phyloP scores from a whole-genome alignment of 805 yeast genomes.

The Suhomyces tanzawaensis region DNA sequence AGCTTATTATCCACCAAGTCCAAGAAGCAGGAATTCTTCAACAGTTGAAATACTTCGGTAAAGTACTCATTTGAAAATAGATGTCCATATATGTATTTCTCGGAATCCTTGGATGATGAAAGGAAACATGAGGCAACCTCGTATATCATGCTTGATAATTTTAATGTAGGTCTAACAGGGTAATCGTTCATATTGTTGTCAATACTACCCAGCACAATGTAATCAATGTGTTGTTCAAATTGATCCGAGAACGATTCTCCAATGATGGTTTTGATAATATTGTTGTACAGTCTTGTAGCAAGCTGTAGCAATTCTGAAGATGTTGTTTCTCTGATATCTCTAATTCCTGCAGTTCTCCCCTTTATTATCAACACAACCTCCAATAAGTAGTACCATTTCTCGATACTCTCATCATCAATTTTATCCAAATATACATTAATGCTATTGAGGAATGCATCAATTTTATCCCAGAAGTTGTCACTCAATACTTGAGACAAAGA shows the following conservation, averaged over 20 bases:
- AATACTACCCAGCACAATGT: neutral
- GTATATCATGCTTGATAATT: conserved; percentile 18
- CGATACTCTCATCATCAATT: neutral
- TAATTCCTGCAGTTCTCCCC: neutral
- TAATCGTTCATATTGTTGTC: neutral
- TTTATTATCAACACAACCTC: conserved; percentile 9
- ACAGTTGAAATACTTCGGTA: conserved; percentile 16
- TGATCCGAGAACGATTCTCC: neutral
- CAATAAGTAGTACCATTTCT: conserved; percentile 13
- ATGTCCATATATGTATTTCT: conserved; percentile 13
- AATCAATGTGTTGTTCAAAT: neutral
- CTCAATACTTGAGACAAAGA: conserved; percentile 9
- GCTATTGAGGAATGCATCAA: conserved; percentile 1
- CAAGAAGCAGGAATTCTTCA: conserved; percentile 33
- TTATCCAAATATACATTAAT: neutral
- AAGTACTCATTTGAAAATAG: conserved; percentile 22
- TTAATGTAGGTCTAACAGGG: conserved; percentile 18
- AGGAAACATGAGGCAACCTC: conserved; percentile 1
- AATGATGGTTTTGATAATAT: neutral
- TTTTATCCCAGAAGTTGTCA: conserved; percentile 11
- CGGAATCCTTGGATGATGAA: neutral
- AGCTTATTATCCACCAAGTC: conserved; percentile 3
- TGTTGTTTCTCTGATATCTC: neutral
- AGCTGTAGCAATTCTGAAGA: neutral
- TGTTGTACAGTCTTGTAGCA: neutral